A percentile compares a stretch with the other conserved stretches of the same genome.
phyloP scores from a whole-genome alignment of 805 yeast genomes.

The Debaryomyces tyrocola region DNA sequence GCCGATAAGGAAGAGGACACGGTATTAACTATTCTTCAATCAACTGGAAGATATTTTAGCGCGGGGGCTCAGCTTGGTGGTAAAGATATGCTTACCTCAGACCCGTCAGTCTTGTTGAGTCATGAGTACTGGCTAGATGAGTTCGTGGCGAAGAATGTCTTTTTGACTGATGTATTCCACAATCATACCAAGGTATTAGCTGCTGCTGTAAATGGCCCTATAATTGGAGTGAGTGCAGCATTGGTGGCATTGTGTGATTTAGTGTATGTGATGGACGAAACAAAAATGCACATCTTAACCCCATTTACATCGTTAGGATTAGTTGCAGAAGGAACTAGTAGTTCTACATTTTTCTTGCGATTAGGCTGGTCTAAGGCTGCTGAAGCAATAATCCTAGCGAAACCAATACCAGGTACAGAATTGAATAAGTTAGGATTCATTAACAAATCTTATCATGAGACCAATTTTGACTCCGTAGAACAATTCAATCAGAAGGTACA shows the following conservation, averaged over 20 bases:
- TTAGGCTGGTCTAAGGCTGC: constrained; percentile 72
- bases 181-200: constrained; percentile 71
- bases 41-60: constrained; percentile 74
- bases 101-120: constrained; percentile 32
- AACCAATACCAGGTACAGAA: constrained; percentile 59
- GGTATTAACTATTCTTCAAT: constrained; percentile 61
- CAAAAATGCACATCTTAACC: constrained; percentile 56
- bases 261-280: constrained; percentile 62
- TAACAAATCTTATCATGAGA: constrained; percentile 52
- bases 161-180: constrained; percentile 64
- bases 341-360: constrained; percentile 65
- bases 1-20: constrained; percentile 67
- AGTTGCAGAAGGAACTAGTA: constrained; percentile 78
- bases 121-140: constrained; percentile 50
- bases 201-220: constrained; percentile 84
- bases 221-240: constrained; percentile 74
- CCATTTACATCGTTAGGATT: constrained; percentile 85
- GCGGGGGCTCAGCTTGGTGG: constrained; percentile 79
- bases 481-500: constrained; percentile 46
- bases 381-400: constrained; percentile 70
- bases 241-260: constrained; percentile 75
- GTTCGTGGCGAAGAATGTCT: constrained; percentile 69
- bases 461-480: constrained; percentile 30
- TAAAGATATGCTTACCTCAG: constrained; percentile 26
- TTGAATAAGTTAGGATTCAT: constrained; percentile 59